Percentiles rank a stretch among this genome's conserved stretches.
These are phyloP conservation scores for Bremia lactucae DNA, from an alignment of 352 stramenopile species.

Conservation along the genomic window DNA sequence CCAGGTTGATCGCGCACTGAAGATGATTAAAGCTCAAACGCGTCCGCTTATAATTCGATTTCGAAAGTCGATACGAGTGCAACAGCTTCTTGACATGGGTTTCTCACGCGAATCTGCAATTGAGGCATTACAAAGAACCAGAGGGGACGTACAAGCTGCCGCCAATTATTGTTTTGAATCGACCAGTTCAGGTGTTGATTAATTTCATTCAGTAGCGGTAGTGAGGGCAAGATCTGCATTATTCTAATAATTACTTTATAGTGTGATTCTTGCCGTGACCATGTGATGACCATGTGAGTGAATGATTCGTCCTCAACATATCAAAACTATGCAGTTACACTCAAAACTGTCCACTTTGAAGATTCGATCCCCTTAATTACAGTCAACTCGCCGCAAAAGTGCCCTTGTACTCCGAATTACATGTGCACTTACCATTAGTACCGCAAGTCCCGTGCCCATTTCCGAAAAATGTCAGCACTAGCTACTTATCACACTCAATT, in stretches of 20 bases:
- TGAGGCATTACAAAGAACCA: constrained; percentile 38
- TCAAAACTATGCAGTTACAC: too few species aligned
- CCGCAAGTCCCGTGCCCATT: constrained; percentile 43
- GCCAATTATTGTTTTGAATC: constrained; percentile 59
- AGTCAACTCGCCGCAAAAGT: constrained; percentile 37
- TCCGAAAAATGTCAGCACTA: constrained; percentile 24
- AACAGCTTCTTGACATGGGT: constrained; percentile 68
- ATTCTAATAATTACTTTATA: too few species aligned
- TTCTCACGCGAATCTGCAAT: constrained; percentile 41
- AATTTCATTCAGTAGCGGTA: too few species aligned
- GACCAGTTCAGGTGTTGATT: too few species aligned
- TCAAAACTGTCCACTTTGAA: too few species aligned
- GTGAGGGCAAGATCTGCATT: too few species aligned
- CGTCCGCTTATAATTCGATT: constrained; percentile 73
- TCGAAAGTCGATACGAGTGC: constrained; percentile 47
- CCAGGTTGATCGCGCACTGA: constrained; percentile 65
- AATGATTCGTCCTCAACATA: too few species aligned
- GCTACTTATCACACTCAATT: constrained; percentile 34
- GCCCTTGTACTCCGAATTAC: constrained; percentile 47
- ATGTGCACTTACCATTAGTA: constrained; percentile 34
- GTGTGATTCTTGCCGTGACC: too few species aligned
- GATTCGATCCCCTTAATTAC: too few species aligned
- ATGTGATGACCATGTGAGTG: too few species aligned
- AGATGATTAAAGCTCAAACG: constrained; percentile 78
- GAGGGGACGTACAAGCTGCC: constrained; percentile 51